Base-by-base conservation (phyloP, 495 filamentous ascomycete genomes). In the Penicillium nucicola region DNA sequence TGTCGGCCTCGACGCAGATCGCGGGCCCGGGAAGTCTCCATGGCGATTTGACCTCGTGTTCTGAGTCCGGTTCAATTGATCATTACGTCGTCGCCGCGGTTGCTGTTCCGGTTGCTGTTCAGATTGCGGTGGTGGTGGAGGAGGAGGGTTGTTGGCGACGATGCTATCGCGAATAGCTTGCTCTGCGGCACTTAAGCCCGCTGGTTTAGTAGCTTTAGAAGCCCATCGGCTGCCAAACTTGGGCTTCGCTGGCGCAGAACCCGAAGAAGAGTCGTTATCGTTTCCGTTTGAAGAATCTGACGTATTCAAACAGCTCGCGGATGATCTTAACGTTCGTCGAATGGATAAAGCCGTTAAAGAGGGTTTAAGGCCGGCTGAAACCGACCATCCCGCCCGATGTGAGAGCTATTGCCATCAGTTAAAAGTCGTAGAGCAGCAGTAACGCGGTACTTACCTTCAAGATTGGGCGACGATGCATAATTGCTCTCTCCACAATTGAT, bases 391-490 rank as follows among this genome's bases (percentile, higher is more conserved):
- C 56, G 66, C 51, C 19, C 56, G 62, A 47, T 56, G 59, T 30
- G 62, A 56, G 35, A 65, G 35, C 62, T 65, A 37, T 28, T 36
- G 18, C 14, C 12, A 32, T 25, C 31, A n/a, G 38, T 53, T 25
- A 52, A 31, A 48, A 2, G 22, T 18, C 13, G 13, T 9, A 2
- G 15, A n/a, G 18, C 35, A 2, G n/a, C 4, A 19, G 7, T n/a
- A 42, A 1, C 42, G 13, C 5, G 5, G 31, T 18, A 50, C 58
- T 62, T 44, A 75, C 72, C 66, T 67, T 65, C 47, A 57, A 60
- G 14, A 67, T 58, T 47, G 66, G 62, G 46, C 66, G 65, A 54
- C 66, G 59, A 51, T 70, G 65, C 72, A 75, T 74, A 42, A 49
- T 51, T 35, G 11, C 17, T 42, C 36, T 36, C 42, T 48, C 44